These are phyloP conservation scores for Pseudogymnoascus sp. DNA, from an alignment of 2,329 filamentous ascomycete species.

Conservation along the genomic window DNA sequence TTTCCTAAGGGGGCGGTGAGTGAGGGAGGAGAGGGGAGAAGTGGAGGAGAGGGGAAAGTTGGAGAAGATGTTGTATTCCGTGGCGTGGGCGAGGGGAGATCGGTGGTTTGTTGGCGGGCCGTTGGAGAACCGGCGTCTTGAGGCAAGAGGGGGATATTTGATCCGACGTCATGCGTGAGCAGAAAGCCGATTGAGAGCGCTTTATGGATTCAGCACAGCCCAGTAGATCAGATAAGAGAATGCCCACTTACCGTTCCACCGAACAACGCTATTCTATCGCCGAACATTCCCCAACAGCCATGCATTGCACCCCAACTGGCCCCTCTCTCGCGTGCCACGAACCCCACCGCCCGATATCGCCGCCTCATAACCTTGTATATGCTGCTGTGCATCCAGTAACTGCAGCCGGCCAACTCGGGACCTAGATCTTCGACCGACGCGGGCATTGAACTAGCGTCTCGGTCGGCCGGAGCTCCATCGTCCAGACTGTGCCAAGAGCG, in stretches of 20 bases:
- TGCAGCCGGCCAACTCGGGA: neutral
- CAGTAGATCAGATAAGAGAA: neutral
- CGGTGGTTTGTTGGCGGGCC: neutral
- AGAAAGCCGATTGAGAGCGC: neutral
- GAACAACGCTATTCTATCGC: neutral
- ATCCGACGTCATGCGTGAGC: neutral
- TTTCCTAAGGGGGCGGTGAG: constrained; percentile 38
- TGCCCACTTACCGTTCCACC: constrained; percentile 3
- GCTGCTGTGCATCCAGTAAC: neutral
- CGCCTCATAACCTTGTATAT: neutral
- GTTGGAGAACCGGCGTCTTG: neutral
- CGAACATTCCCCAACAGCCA: neutral
- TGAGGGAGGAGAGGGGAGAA: neutral
- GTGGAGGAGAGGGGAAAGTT: neutral
- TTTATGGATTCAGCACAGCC: neutral
- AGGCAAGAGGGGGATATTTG: neutral
- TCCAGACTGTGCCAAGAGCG: neutral
- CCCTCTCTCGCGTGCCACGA: neutral
- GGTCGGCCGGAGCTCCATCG: neutral
- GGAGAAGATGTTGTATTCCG: neutral
- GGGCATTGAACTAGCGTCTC: neutral
- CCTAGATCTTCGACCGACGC: neutral
- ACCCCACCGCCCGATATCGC: neutral
- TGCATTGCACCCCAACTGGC: neutral
- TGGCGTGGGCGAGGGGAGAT: neutral